Conservation (phyloP, 1,284 basidiomycete species). For the Cerrena zonata region DNA sequence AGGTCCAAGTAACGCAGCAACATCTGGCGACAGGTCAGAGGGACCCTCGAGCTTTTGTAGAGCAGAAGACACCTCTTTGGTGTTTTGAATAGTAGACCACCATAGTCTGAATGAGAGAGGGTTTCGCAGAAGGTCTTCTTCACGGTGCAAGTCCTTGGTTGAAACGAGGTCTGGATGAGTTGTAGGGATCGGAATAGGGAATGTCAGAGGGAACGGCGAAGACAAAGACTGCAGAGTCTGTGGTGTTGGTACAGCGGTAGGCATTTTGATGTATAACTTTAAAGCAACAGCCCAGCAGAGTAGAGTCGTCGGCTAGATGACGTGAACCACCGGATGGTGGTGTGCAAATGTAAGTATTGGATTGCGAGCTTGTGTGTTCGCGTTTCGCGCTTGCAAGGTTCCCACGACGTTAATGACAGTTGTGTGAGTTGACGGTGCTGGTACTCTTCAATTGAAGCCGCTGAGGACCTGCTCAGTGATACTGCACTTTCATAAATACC, state of each 20-base stretch:
- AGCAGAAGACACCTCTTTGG: slow-evolving; percentile 61
- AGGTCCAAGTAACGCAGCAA: slow-evolving; percentile 57
- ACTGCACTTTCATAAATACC: not conserved
- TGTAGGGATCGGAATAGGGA: slow-evolving; percentile 77
- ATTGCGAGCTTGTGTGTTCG: not conserved
- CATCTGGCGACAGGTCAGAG: slow-evolving; percentile 42
- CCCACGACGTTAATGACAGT: not conserved
- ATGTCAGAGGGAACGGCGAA: slow-evolving; percentile 73
- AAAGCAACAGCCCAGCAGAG: not conserved
- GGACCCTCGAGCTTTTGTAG: slow-evolving; percentile 53
- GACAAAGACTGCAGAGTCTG: slow-evolving; percentile 42
- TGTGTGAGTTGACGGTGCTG: too few relatives aligned
- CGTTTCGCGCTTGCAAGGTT: not conserved
- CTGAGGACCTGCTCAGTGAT: not conserved
- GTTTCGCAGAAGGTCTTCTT: slow-evolving; percentile 94
- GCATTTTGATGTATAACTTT: slow-evolving; percentile 37
- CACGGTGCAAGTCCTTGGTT: slow-evolving; percentile 75
- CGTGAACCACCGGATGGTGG: not conserved
- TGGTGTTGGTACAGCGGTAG: slow-evolving; percentile 32
- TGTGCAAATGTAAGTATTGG: not conserved
- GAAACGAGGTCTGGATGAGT: slow-evolving; percentile 75
- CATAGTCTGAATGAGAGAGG: slow-evolving; percentile 87
- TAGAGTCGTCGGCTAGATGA: not conserved
- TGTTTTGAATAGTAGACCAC: slow-evolving; percentile 80
- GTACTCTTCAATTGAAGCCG: not conserved